Evolutionary conservation across 106 monocot species (phyloP), one percentile per base, ranked within the genome.

Genomic region (Posidonia australis): DNA sequence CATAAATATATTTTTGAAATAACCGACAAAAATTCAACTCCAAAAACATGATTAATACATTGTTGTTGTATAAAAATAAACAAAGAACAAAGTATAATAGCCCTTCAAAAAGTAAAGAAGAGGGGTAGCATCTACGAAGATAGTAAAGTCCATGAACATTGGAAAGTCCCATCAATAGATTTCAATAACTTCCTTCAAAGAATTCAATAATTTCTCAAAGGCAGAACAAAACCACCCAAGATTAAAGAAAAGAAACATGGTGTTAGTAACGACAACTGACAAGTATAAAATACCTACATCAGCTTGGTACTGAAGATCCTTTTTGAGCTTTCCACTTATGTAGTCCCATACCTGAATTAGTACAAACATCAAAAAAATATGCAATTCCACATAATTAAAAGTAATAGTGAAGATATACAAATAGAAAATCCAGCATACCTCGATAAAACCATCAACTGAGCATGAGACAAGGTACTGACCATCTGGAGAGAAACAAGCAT

Each of bases 221-320:
- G 36, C 36, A 36, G 7, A 36, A 36, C 7, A 36, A 36, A 2
- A 36, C 36, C 36, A 36, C 2, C 36, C 7, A 4, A 36, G 7
- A 36, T 36, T 36, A 36, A 36, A 36, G 36, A 36, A 7, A 49
- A 17, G n/a, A 49, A 58, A 14, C 13, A 12, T 16, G 26, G 14
- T 26, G 14, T 14, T 25, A 28, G 48, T 49, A n/a, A 49, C 14
- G 3, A 49, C 7, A 26, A 58, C 58, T 14, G 13, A 42, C 61
- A 62, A 64, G 46, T 23, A 46, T 26, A 57, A 51, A 52, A 31
- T 51, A 76, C 84, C 80, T 63, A 96, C 96, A 83, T 96, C 96
- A 77, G 96, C 96, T 64, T 96, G 96, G 75, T 96, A 96, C n/a
- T 90, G 96, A 44, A 96, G 96, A 80, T 96, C 96, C 73, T 96